Conservation (phyloP, 129 eudicot genomes). For the Scalesia atractyloides region DNA sequence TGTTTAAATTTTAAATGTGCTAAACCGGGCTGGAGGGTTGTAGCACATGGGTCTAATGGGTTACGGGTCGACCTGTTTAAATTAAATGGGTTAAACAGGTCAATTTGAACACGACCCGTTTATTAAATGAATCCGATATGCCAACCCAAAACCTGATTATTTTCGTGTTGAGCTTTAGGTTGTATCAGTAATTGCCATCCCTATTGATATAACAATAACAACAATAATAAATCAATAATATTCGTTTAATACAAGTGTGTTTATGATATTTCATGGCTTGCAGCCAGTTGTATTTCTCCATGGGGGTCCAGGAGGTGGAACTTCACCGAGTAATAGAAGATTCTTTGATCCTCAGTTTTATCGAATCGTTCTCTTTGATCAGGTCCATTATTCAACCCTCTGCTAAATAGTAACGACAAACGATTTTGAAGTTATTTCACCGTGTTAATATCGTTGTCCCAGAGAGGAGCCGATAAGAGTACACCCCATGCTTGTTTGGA, state of each 20-base stretch:
- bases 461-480: conserved; percentile 99
- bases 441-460: conserved; percentile 16
- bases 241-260: conserved; percentile 5
- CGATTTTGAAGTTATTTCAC: conserved; percentile 21
- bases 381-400: conserved; percentile 48
- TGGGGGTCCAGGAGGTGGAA: conserved; percentile 99
- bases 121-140: too few relatives aligned
- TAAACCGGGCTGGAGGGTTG: too few relatives aligned
- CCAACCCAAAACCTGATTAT: too few relatives aligned
- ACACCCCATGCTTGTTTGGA: conserved; percentile 95
- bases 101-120: too few relatives aligned
- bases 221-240: not conserved
- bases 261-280: conserved; percentile 30
- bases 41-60: too few relatives aligned
- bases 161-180: too few relatives aligned
- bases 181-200: too few relatives aligned
- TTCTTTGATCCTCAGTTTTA: conserved; percentile 96
- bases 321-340: conserved; percentile 88
- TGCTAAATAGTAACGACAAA: not conserved
- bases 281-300: conserved; percentile 98
- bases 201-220: too few relatives aligned
- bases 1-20: too few relatives aligned
- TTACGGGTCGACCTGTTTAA: too few relatives aligned
- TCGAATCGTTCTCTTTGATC: conserved; percentile 89
- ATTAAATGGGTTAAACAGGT: too few relatives aligned